phyloP scores from a whole-genome alignment of 345 rosid species.

The Anastatica hierochuntica region DNA sequence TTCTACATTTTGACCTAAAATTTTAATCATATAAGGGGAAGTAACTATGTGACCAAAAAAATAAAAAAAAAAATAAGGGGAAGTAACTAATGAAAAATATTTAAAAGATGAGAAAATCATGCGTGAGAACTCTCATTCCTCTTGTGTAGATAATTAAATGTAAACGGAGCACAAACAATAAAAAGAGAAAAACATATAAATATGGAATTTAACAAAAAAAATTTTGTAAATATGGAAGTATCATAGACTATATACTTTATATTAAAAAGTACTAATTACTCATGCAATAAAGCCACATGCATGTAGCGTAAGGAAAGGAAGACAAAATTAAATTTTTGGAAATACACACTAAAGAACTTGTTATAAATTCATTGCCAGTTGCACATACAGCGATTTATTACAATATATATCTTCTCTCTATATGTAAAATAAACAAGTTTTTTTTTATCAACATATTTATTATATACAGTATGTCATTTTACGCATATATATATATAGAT shows the following conservation, averaged over 20 bases:
- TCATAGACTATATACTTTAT: background rate
- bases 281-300: constrained; percentile 38
- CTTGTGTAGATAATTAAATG: too few relatives aligned
- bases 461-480: background rate
- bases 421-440: constrained; percentile 1
- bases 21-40: too few relatives aligned
- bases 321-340: constrained; percentile 25
- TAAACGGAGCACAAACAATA: too few relatives aligned
- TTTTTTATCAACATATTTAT: constrained; percentile 10
- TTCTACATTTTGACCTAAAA: too few relatives aligned
- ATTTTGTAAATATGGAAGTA: background rate
- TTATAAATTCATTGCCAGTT: constrained; percentile 33
- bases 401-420: constrained; percentile 8
- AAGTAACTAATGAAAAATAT: too few relatives aligned
- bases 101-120: too few relatives aligned
- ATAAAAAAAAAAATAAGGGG: too few relatives aligned
- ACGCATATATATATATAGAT: constrained; percentile 1
- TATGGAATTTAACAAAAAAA: background rate
- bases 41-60: too few relatives aligned
- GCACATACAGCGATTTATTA: constrained; percentile 32
- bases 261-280: constrained; percentile 5
- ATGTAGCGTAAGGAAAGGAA: constrained; percentile 32
- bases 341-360: constrained; percentile 25
- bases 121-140: too few relatives aligned
- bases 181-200: too few relatives aligned